Percentiles rank a stretch among this genome's conserved stretches.
Conservation (phyloP, 306 rosid genomes). For the Malus sylvestris region DNA sequence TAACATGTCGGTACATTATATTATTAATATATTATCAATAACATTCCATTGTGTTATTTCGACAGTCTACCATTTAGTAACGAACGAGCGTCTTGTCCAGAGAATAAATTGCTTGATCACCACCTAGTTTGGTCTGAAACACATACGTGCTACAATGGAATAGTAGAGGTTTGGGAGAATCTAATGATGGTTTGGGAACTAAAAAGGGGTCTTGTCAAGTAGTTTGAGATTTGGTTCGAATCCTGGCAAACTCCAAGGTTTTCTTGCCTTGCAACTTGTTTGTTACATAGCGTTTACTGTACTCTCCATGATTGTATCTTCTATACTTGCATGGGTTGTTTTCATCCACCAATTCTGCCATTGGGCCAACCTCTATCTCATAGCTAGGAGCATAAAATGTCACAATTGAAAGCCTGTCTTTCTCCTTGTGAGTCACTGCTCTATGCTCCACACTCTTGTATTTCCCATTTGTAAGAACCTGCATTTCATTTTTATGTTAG, state of each 20-base stretch:
- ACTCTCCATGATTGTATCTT: constrained; percentile 91
- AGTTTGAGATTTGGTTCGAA: constrained; percentile 29
- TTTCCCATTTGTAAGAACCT: constrained; percentile 93
- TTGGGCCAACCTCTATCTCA: constrained; percentile 81
- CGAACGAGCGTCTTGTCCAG: rapidly evolving
- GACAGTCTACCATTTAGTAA: background rate
- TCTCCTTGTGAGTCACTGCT: constrained; percentile 70
- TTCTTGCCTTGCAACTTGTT: constrained; percentile 88
- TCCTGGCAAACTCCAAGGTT: constrained; percentile 76
- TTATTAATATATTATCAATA: too few species aligned
- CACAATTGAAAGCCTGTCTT: constrained; percentile 71
- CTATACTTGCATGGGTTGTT: constrained; percentile 61
- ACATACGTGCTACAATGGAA: constrained; percentile 1
- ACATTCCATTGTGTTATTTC: too few species aligned
- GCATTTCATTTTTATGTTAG: background rate
- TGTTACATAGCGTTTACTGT: constrained; percentile 76
- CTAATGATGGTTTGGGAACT: constrained; percentile 24
- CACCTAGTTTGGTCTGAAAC: constrained; percentile 27
- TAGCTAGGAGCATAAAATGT: constrained; percentile 96
- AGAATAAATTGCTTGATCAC: background rate
- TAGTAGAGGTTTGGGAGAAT: background rate
- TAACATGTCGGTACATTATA: background rate
- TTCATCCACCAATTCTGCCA: constrained; percentile 59
- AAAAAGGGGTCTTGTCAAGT: constrained; percentile 20
- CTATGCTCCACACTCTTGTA: constrained; percentile 97